Evolutionary conservation across 768 basidiomycete genomes (phyloP), one percentile per base, ranked within the genome.

Genomic region (Podaxis sp.): DNA sequence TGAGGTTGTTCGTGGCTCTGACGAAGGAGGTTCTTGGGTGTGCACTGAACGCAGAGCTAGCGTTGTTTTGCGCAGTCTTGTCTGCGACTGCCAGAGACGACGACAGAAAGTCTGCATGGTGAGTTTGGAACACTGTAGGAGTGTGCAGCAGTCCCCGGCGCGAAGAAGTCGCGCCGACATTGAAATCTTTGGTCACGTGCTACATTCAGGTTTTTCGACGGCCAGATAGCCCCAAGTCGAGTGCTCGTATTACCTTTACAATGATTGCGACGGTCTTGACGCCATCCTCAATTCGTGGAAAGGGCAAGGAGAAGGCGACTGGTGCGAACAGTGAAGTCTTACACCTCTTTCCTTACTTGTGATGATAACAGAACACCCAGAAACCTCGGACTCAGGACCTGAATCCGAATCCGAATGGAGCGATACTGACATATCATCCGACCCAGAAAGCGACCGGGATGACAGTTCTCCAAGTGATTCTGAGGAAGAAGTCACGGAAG

Each of bases 1-100:
- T 37, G 97, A 96, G 0, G 95, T 82, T 4, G 89, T 91, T 62
- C 76, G 73, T 13, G 74, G 65, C 28, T 76, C 67, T 13, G 63
- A 41, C 60, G 36, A 5, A 49, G 50, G 60, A 51, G 56, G 64
- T 57, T 54, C 67, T 40, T 60, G 66, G 6, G 63, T 48, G 58
- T 63, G 51, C 8, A 54, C 10, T 44, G 41, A 62, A 51, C 58
- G 66, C n/a, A 44, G 61, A 64, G 53, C 74, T 70, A 26, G 73
- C 68, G 46, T 71, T 63, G 17, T 64, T 53, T 22, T 72, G 71
- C 37, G 61, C 38, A 38, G 53, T 38, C 44, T 56, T 7, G 56
- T 53, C 17, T 67, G 56, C 37, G 68, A 59, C 26, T 65, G 65
- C 51, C 64, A 62, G 5, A 72, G 50, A 40, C 66, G 67, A 64